Evolutionary conservation across 192 early-diverging fungal genomes (phyloP).

Genomic region (Helicostylum pulchrum): DNA sequence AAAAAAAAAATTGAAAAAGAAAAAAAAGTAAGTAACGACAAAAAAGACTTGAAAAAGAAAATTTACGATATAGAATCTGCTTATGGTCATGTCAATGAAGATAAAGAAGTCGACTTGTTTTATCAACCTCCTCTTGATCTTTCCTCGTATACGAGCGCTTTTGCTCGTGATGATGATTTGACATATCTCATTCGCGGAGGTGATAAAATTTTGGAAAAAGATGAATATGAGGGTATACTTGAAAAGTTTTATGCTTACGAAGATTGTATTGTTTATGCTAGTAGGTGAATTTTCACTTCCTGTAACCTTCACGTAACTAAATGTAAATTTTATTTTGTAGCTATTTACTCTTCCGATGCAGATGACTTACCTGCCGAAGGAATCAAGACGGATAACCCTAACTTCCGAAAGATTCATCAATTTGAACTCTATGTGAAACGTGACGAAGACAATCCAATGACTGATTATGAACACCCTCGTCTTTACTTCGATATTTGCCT

Average conservation of each 20-base stretch:
- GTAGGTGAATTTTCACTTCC: constrained; percentile 1
- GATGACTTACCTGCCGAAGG: not conserved
- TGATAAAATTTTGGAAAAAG: not conserved
- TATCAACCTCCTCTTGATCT: not conserved
- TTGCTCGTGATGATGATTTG: not conserved
- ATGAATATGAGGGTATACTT: not conserved
- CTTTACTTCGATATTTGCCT: not conserved
- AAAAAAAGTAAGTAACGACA: not conserved
- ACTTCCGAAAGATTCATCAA: constrained; percentile 11
- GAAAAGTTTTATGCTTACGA: constrained; percentile 7
- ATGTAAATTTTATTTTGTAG: not conserved
- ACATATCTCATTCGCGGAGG: not conserved
- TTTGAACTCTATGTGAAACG: constrained; percentile 1
- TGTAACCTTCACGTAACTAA: not conserved
- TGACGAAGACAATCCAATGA: not conserved
- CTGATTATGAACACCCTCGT: not conserved
- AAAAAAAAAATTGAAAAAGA: not conserved
- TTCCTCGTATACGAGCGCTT: too few species aligned
- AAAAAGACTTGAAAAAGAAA: not conserved
- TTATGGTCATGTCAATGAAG: too few species aligned
- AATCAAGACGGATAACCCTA: not conserved
- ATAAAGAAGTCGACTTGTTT: not conserved
- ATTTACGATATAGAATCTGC: not conserved
- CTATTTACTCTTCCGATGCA: not conserved
- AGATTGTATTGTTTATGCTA: constrained; percentile 14